Evolutionary conservation across 2,329 filamentous ascomycete genomes (phyloP).

Genomic region (Fusarium longipes): DNA sequence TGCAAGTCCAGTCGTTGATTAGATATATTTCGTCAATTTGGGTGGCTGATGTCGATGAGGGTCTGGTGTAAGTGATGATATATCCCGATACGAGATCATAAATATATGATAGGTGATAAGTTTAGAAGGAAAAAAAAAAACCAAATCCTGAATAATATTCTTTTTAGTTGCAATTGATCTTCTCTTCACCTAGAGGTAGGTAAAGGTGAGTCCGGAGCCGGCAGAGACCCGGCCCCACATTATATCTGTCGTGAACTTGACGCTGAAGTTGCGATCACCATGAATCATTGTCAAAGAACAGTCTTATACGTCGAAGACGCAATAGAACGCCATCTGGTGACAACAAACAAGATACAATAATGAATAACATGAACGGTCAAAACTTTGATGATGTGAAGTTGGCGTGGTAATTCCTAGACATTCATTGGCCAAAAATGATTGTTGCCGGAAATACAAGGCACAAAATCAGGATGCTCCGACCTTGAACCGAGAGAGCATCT

Average conservation of each 20-base stretch:
- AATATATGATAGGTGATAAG: not conserved
- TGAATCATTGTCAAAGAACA: not conserved
- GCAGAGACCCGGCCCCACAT: conserved; percentile 30
- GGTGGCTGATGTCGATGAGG: not conserved
- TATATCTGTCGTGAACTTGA: conserved; percentile 9
- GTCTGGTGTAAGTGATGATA: not conserved
- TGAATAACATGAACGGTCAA: not conserved
- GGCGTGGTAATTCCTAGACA: conserved; percentile 43
- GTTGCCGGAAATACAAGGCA: conserved; percentile 46
- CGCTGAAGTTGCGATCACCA: conserved; percentile 7
- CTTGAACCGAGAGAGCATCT: conserved; percentile 47
- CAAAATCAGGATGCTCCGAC: conserved; percentile 40
- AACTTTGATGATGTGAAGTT: not conserved
- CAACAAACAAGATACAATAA: not conserved
- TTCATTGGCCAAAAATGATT: conserved; percentile 39
- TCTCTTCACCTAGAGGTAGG: conserved; percentile 14
- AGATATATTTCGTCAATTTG: not conserved
- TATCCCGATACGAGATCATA: fast-evolving
- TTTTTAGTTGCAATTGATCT: not conserved
- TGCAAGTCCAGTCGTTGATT: not conserved
- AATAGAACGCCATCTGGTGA: no score
- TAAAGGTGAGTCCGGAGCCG: conserved; percentile 7
- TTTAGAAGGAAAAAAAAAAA: no score
- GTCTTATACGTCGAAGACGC: fast-evolving
- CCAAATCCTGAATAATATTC: not conserved